Base-by-base conservation (phyloP, 148 eudicot genomes). In the Vaccinium vitisidaea region DNA sequence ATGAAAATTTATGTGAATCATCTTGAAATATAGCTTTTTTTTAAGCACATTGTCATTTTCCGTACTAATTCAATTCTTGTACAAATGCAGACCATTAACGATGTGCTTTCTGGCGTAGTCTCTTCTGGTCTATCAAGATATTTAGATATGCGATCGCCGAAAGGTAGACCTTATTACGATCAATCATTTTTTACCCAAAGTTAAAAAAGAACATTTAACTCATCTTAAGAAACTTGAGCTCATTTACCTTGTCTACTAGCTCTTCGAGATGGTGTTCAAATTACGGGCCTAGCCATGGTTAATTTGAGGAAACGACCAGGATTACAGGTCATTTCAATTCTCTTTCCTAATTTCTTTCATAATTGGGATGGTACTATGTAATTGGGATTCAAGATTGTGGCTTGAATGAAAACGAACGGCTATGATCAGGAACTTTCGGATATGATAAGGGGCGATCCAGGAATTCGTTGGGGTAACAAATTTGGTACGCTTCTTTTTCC, bases 11-110 rank as follows among this genome's bases (percentile, higher is more conserved):
- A 43, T 6, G 46, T 43, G 46, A 43, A 6, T 43, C 46, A 43
- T 43, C 5, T 43, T 43, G 39, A 43, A 43, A 43, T 43, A 39
- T 39, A 39, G 43, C 43, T 39, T 39, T 39, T 27, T 39, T 39
- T 39, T 39, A 43, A 43, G 46, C 6, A 43, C 46, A 0, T 43
- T 43, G 46, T 43, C 46, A 43, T 43, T 43, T 43, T 5, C 0
- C 6, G 46, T 43, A 43, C 46, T 43, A 18, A 65, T 84, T 49
- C 43, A n/a, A 52, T 53, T 48, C 1, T 80, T 12, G 49, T 30
- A 46, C 5, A 48, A 48, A n/a, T 84, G 91, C 94, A 95, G 97
- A 95, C 98, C 11, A 86, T 94, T 9, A 95, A 95, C 79, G 98
- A 95, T 63, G 95, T 93, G 15, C 92, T 95, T 48, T 87, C 92